Evolutionary conservation across 163 green algal species (phyloP), one percentile per base, ranked within the genome.

Genomic region (Prototheca wickerhamii): DNA sequence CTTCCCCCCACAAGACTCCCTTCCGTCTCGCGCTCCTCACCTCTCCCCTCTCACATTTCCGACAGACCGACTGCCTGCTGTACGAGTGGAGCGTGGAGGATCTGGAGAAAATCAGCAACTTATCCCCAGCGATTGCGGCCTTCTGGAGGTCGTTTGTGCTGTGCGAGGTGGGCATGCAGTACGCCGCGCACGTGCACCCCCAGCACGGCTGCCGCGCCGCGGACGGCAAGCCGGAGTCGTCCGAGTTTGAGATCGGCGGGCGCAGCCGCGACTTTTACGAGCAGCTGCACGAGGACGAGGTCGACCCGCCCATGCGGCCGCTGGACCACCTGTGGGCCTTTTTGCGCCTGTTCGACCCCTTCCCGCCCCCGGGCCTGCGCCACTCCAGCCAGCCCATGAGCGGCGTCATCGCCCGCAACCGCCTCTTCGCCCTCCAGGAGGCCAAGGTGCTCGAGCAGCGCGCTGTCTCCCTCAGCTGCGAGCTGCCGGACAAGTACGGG

Each of bases 81-180:
- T 54, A 54, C 23, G 46, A 54, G 46, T 54, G 46, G 46, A 28
- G 12, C 46, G 26, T 28, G 12, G 46, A 25, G 12, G 46, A 54
- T 25, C 46, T 54, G 46, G 46, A 54, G 46, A 18, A 29, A 18
- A 28, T 54, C 20, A 54, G 18, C 20, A 12, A 18, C 0, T 18
- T 54, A 18, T 25, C 46, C 12, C 46, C 46, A 12, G n/a, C 46
- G 12, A 18, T 54, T 12, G 5, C 46, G 10, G 18, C 46, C 20
- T 54, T 54, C 46, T 54, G 46, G 46, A 12, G 46, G 15, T 54
- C 46, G 5, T 54, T 54, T 28, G 20, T 54, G 46, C 46, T 54
- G 12, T 54, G 46, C 46, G 46, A 54, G 46, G 46, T 54, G 1
- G 46, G 46, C 15, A 12, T 54, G 46, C 15, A 54, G 46, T 54